phyloP scores from a whole-genome alignment of 2,329 filamentous ascomycete species.

The Graphiopsis chlorocephala region DNA sequence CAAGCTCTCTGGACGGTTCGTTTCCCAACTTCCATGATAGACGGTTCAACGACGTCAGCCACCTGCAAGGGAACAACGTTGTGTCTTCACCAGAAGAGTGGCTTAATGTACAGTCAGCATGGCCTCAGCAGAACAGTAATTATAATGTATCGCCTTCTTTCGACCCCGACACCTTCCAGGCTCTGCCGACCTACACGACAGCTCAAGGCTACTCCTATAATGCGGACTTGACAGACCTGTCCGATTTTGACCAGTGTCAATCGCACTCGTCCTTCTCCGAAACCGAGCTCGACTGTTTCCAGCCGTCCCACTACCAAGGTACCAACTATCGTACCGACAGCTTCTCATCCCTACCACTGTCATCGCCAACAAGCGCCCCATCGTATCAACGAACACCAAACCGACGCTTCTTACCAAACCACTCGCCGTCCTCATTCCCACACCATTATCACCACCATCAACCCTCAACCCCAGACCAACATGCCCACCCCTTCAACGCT shows the following conservation, averaged over 20 bases:
- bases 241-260: slow-evolving; percentile 7
- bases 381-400: background rate
- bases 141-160: background rate
- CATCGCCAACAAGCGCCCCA: background rate
- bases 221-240: background rate
- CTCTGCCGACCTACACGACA: background rate
- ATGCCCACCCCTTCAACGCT: background rate
- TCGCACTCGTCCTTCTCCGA: slow-evolving; percentile 7
- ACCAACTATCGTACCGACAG: background rate
- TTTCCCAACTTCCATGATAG: slow-evolving; percentile 8
- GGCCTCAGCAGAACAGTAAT: background rate
- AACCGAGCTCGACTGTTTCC: background rate
- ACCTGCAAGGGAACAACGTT: background rate
- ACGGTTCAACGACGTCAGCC: background rate
- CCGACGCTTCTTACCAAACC: background rate
- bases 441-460: background rate
- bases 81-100: slow-evolving; percentile 1
- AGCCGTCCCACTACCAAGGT: background rate
- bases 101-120: background rate
- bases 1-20: background rate
- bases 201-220: background rate
- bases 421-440: background rate
- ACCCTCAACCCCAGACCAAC: background rate
- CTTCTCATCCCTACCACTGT: background rate
- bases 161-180: background rate